Percentiles rank a stretch among this genome's conserved stretches.
phyloP scores from a whole-genome alignment of 768 basidiomycete genomes.

The Termitomyces sp. region DNA sequence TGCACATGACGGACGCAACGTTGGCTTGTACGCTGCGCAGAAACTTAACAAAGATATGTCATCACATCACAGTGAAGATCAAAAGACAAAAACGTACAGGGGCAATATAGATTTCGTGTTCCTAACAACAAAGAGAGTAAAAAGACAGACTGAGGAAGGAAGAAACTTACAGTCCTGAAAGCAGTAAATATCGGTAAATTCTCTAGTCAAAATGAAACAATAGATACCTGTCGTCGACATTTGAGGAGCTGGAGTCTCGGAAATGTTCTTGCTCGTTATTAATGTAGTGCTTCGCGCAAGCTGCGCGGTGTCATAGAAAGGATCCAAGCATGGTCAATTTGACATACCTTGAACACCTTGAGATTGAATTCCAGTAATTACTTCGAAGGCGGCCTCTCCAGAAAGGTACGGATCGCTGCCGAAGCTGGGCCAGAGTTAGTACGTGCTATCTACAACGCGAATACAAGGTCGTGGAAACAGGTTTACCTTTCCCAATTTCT shows the following conservation, averaged over 20 bases:
- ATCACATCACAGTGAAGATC: background rate
- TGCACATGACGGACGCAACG: conserved; percentile 66
- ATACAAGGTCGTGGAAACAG: no score
- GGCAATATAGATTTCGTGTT: conserved; percentile 57
- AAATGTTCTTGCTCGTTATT: conserved; percentile 51
- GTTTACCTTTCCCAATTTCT: conserved; percentile 50
- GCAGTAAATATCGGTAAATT: background rate
- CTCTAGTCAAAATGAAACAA: background rate
- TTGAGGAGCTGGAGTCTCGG: conserved; percentile 36
- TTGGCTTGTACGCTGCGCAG: conserved; percentile 61
- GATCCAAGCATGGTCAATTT: background rate
- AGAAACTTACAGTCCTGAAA: conserved; percentile 28
- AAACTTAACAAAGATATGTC: conserved; percentile 26
- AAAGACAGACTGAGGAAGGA: background rate
- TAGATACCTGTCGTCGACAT: conserved; percentile 39
- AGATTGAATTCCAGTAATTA: conserved; percentile 48
- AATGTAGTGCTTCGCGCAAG: conserved; percentile 41
- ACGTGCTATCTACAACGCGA: background rate
- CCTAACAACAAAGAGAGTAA: conserved; percentile 15
- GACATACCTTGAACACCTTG: conserved; percentile 43
- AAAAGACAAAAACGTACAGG: conserved; percentile 32
- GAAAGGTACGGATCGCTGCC: conserved; percentile 50
- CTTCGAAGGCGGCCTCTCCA: conserved; percentile 53
- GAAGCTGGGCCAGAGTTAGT: conserved; percentile 26
- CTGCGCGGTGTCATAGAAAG: conserved; percentile 14